A percentile compares a stretch with the other conserved stretches of the same genome.
Evolutionary conservation across 2,329 filamentous ascomycete genomes (phyloP).

Genomic region (Fusarium nygamai): DNA sequence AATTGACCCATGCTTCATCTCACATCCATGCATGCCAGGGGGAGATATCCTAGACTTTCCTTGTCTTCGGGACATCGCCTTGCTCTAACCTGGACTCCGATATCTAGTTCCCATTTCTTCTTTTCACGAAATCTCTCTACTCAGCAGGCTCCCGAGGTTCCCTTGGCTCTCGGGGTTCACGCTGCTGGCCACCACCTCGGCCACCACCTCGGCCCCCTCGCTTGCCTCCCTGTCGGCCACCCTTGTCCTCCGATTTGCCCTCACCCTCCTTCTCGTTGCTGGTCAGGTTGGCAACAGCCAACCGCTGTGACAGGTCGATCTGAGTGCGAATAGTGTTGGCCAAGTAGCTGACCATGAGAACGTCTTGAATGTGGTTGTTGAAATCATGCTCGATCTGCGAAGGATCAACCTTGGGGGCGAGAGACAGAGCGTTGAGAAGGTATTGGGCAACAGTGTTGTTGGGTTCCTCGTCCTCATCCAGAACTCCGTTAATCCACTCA

Average conservation of each 20-base stretch:
- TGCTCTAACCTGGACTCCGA: constrained; percentile 34
- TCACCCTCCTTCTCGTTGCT: constrained; percentile 61
- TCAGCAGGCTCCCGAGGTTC: constrained; percentile 56
- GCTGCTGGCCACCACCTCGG: constrained; percentile 60
- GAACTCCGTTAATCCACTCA: constrained; percentile 90
- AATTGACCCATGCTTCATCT: constrained; percentile 46
- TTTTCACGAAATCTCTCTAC: constrained; percentile 25
- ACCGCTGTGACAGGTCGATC: constrained; percentile 95
- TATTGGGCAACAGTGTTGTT: constrained; percentile 94
- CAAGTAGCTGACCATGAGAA: constrained; percentile 96
- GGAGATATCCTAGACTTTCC: constrained; percentile 36
- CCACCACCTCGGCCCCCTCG: constrained; percentile 63
- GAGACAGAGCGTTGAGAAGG: constrained; percentile 89
- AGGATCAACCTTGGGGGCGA: constrained; percentile 93
- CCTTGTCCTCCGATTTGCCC: constrained; percentile 57
- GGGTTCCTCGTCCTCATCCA: constrained; percentile 92
- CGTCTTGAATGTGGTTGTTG: constrained; percentile 99
- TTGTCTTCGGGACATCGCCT: constrained; percentile 34
- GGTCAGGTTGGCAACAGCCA: constrained; percentile 80
- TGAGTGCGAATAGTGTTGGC: constrained; percentile 99
- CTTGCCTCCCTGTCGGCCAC: constrained; percentile 60
- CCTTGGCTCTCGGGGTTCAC: constrained; percentile 58
- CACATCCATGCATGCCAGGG: constrained; percentile 43
- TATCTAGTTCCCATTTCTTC: constrained; percentile 31
- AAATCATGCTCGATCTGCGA: constrained; percentile 95